These are phyloP conservation scores for Candida khao-thaluensis DNA, from an alignment of 805 yeast species.

Conservation along the genomic window DNA sequence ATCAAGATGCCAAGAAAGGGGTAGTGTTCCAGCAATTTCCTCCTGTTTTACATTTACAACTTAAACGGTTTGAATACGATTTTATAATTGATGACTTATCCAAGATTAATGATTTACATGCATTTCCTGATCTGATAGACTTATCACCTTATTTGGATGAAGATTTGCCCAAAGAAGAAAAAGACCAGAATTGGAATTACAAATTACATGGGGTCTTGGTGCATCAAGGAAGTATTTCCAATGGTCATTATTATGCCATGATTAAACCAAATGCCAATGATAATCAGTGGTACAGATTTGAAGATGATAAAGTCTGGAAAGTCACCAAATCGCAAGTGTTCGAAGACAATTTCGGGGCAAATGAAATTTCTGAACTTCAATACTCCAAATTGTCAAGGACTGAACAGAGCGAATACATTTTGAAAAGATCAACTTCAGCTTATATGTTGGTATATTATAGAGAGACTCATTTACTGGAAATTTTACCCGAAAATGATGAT, in stretches of 20 bases:
- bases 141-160: slow-evolving; percentile 75
- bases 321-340: slow-evolving; percentile 84
- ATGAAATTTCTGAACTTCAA: slow-evolving; percentile 49
- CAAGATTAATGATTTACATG: slow-evolving; percentile 89
- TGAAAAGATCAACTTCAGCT: slow-evolving; percentile 88
- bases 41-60: slow-evolving; percentile 86
- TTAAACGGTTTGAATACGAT: slow-evolving; percentile 93
- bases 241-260: slow-evolving; percentile 96
- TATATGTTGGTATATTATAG: slow-evolving; percentile 94
- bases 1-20: slow-evolving; percentile 96
- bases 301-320: slow-evolving; percentile 90
- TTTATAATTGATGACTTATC: slow-evolving; percentile 84
- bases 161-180: slow-evolving; percentile 38
- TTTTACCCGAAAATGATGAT: slow-evolving; percentile 60
- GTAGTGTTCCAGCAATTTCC: slow-evolving; percentile 90
- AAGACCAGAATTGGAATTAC: slow-evolving; percentile 68
- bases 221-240: slow-evolving; percentile 92
- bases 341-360: slow-evolving; percentile 89
- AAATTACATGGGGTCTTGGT: slow-evolving; percentile 90
- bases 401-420: slow-evolving; percentile 59
- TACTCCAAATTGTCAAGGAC: slow-evolving; percentile 52
- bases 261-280: slow-evolving; percentile 72
- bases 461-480: slow-evolving; percentile 52
- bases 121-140: slow-evolving; percentile 82
- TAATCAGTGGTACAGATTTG: slow-evolving; percentile 81